Percentiles rank a stretch among this genome's conserved stretches.
phyloP scores from a whole-genome alignment of 495 filamentous ascomycete species.

The Hyphodiscus hymeniophilus region DNA sequence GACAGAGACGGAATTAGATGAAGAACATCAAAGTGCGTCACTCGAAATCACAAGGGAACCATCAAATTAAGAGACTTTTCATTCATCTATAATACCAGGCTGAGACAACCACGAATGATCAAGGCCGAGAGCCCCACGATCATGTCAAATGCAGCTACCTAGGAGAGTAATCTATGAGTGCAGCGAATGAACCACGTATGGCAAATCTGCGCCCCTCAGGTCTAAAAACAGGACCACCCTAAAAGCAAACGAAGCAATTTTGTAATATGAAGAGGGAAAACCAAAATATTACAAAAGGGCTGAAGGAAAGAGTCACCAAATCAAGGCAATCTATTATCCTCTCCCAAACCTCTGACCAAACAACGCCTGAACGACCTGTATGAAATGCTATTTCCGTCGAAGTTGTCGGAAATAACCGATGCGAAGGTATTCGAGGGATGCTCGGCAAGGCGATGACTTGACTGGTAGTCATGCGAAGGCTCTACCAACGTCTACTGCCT shows the following conservation, averaged over 20 bases:
- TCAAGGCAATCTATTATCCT: conserved; percentile 20
- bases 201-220: conserved; percentile 3
- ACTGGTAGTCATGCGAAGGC: conserved; percentile 8
- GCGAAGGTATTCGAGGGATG: conserved; percentile 1
- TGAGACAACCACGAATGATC: not conserved
- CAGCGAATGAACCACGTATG: not conserved
- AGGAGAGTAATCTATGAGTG: conserved; percentile 12
- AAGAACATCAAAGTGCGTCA: too few species aligned
- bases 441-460: not conserved
- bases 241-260: conserved; percentile 13
- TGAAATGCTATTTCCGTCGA: conserved; percentile 11
- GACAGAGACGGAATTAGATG: too few species aligned
- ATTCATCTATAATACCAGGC: conserved; percentile 8
- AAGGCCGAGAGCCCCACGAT: not conserved
- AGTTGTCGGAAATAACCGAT: not conserved
- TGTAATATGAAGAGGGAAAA: conserved; percentile 5
- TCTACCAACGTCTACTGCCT: conserved; percentile 53
- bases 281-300: conserved; percentile 16
- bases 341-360: conserved; percentile 11
- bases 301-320: conserved; percentile 16
- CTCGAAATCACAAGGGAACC: not conserved
- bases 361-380: conserved; percentile 24
- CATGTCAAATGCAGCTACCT: not conserved
- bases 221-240: conserved; percentile 10
- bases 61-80: conserved; percentile 3